phyloP scores from a whole-genome alignment of 768 basidiomycete genomes.

The Lactarius indigo region DNA sequence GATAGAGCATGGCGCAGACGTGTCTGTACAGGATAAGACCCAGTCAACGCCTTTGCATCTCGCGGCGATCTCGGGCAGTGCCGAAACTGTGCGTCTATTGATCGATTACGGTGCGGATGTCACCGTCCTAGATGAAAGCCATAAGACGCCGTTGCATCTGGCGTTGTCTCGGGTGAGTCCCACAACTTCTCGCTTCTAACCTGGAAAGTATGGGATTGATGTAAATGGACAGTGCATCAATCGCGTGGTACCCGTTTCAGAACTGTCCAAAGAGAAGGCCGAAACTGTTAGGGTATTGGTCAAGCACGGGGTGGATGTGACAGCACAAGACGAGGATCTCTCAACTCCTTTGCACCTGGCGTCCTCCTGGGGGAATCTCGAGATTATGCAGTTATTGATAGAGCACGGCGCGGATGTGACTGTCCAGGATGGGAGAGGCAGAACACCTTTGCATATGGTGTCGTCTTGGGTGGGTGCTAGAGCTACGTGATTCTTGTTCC shows the following conservation, averaged over 20 bases:
- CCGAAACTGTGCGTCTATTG: neutral
- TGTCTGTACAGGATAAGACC: neutral
- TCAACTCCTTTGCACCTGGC: too few relatives aligned
- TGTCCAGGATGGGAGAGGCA: neutral
- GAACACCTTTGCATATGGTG: neutral
- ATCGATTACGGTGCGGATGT: neutral
- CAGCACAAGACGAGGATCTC: too few relatives aligned
- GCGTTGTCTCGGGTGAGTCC: too few relatives aligned
- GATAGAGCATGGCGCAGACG: neutral
- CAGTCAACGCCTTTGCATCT: neutral
- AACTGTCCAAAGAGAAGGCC: too few relatives aligned
- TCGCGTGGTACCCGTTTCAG: too few relatives aligned
- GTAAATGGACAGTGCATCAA: too few relatives aligned
- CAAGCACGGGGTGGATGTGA: neutral
- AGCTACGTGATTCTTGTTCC: too few relatives aligned
- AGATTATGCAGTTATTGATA: neutral
- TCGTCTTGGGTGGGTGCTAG: neutral
- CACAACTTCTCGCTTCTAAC: too few relatives aligned
- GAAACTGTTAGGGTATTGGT: neutral
- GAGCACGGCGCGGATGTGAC: neutral
- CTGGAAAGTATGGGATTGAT: too few relatives aligned
- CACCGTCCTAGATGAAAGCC: neutral
- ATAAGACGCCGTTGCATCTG: neutral
- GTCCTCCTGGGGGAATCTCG: too few relatives aligned
- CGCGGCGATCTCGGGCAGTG: too few relatives aligned